These are phyloP conservation scores for Calocybe gangraenosa DNA, from an alignment of 768 basidiomycete genomes.

Conservation along the genomic window DNA sequence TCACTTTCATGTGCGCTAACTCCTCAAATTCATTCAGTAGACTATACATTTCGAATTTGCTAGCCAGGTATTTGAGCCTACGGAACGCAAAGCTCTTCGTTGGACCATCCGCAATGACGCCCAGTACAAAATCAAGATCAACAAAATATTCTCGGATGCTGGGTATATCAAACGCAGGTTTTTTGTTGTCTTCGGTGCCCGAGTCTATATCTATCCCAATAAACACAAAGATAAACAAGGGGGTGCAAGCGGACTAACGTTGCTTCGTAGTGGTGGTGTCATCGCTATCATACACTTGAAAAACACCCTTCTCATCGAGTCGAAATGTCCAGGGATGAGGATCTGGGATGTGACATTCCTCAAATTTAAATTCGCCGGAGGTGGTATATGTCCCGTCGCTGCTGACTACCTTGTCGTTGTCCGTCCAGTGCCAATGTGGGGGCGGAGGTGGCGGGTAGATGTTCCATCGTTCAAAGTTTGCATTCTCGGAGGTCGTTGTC, in stretches of 20 bases:
- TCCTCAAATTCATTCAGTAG: constrained; percentile 94
- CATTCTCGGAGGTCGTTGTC: constrained; percentile 49
- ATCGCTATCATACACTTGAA: constrained; percentile 72
- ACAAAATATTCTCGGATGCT: constrained; percentile 92
- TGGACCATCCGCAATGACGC: constrained; percentile 91
- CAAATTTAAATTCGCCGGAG: constrained; percentile 60
- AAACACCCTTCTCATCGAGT: constrained; percentile 88
- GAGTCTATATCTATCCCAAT: background rate
- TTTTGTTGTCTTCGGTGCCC: constrained; percentile 27
- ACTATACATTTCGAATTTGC: constrained; percentile 92
- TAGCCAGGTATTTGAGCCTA: constrained; percentile 83
- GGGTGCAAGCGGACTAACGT: no score
- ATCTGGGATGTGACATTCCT: constrained; percentile 72
- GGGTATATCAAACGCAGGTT: constrained; percentile 75
- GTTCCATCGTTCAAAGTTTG: constrained; percentile 63
- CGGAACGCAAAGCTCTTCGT: constrained; percentile 95
- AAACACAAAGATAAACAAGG: background rate
- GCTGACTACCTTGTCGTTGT: constrained; percentile 43
- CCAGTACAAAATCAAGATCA: constrained; percentile 88
- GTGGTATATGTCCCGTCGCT: constrained; percentile 27
- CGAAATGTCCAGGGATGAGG: constrained; percentile 58
- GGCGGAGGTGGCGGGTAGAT: constrained; percentile 93
- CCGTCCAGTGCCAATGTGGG: constrained; percentile 92
- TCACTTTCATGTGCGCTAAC: constrained; percentile 92
- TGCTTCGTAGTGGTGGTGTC: no score